phyloP scores from a whole-genome alignment of 345 rosid genomes.

The Populus euphratica region DNA sequence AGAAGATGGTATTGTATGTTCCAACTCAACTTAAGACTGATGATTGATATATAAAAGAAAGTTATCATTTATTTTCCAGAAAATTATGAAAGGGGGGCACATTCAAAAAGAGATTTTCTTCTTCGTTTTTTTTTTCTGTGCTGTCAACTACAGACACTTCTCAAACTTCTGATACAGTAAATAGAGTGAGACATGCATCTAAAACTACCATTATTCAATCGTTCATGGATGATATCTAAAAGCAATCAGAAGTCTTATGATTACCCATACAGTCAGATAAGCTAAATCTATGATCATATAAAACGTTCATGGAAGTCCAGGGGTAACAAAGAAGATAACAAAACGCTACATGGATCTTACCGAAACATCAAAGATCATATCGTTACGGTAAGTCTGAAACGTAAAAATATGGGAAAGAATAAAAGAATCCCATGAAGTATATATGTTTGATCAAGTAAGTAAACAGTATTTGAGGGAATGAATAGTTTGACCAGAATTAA shows the following conservation, averaged over 20 bases:
- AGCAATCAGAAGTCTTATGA: neutral
- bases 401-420: neutral
- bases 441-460: neutral
- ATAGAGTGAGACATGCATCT: neutral
- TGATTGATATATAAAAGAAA: neutral
- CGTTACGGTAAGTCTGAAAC: neutral
- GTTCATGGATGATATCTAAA: neutral
- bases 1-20: neutral
- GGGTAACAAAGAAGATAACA: neutral
- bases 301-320: neutral
- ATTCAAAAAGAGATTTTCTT: neutral
- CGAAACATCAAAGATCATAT: neutral
- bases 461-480: neutral
- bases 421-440: neutral
- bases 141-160: neutral
- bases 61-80: neutral
- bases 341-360: constrained; percentile 4
- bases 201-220: neutral
- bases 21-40: neutral
- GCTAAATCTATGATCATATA: neutral
- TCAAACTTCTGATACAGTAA: neutral
- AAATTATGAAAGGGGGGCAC: neutral
- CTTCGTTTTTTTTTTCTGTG: neutral
- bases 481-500: neutral
- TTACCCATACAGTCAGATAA: neutral